Evolutionary conservation across 306 rosid genomes (phyloP), one percentile per base, ranked within the genome.

Genomic region (Senna tora): DNA sequence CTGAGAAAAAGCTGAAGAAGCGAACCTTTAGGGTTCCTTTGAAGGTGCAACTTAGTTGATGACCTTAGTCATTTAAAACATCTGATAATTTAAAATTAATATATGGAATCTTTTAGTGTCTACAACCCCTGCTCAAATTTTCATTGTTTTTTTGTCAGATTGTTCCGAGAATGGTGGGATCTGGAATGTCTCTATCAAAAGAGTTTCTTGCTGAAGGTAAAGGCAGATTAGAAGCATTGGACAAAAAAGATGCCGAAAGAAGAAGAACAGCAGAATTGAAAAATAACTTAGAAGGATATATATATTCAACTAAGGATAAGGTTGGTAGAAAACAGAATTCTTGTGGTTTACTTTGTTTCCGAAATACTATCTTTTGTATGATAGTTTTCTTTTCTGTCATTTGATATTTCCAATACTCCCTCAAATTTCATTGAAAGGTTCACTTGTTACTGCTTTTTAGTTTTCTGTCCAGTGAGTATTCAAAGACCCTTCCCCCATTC

Each of bases 281-380:
- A 77, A 94, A 94, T 84, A 86, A 86, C 80, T 82, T 94, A 77
- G 99, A 94, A 88, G 95, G 87, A 79, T 94, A 94, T 83, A 88
- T 91, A 75, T 94, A 94, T 11, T 76, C 85, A 39, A 94, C 95
- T 56, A 94, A 91, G 79, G 99, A 94, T 70, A 94, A 94, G 99
- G 99, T 94, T 77, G 57, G 84, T 76, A 60, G 62, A 58, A 73
- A 45, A 38, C 62, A 33, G 30, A 42, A 17, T 75, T 73, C 45
- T 52, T 53, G 17, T 58, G 14, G 28, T 75, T 78, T 71, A n/a
- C 30, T 32, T 50, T 67, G n/a, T 65, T 54, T 39, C 66, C 49
- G 45, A 20, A 16, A 8, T 7, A 39, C 55, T 47, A 50, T 67
- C 58, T 49, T 42, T 72, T 65, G 50, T 77, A 51, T 16, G 55